These are phyloP conservation scores for Boletus coccyginus DNA, from an alignment of 768 basidiomycete genomes.

Conservation along the genomic window DNA sequence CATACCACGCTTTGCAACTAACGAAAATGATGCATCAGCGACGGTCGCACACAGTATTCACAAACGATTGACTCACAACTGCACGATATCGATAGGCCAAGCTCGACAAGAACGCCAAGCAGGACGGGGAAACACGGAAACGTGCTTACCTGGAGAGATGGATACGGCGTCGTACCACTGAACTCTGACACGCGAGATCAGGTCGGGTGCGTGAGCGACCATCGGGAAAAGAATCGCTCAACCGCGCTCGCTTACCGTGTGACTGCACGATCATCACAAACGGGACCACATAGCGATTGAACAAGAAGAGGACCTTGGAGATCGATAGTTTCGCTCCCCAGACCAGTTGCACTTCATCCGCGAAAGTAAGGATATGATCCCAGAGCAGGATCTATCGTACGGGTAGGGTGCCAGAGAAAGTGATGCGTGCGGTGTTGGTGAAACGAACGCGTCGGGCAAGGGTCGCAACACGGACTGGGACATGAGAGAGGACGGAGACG, in stretches of 20 bases:
- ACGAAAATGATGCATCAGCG: neutral
- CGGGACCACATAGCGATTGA: slow-evolving; percentile 35
- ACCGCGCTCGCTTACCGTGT: slow-evolving; percentile 24
- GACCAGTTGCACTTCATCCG: slow-evolving; percentile 32
- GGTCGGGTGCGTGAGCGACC: neutral
- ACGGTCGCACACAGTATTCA: neutral
- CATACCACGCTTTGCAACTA: slow-evolving; percentile 28
- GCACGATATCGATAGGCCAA: neutral
- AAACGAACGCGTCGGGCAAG: neutral
- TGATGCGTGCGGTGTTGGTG: neutral
- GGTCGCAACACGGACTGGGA: neutral
- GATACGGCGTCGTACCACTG: slow-evolving; percentile 13
- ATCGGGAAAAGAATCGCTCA: neutral
- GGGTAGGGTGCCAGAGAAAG: neutral
- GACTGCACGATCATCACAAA: slow-evolving; percentile 28
- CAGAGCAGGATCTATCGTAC: slow-evolving; percentile 32
- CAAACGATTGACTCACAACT: slow-evolving; percentile 18
- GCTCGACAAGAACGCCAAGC: neutral
- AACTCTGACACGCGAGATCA: slow-evolving; percentile 13
- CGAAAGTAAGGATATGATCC: slow-evolving; percentile 34
- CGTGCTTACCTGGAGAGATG: slow-evolving; percentile 16
- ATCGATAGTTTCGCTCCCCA: slow-evolving; percentile 29
- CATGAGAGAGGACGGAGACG: neutral
- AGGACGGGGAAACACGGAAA: neutral
- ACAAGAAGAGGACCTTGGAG: slow-evolving; percentile 33